Evolutionary conservation across 345 rosid species (phyloP).

Genomic region (Moricandia arvensis): DNA sequence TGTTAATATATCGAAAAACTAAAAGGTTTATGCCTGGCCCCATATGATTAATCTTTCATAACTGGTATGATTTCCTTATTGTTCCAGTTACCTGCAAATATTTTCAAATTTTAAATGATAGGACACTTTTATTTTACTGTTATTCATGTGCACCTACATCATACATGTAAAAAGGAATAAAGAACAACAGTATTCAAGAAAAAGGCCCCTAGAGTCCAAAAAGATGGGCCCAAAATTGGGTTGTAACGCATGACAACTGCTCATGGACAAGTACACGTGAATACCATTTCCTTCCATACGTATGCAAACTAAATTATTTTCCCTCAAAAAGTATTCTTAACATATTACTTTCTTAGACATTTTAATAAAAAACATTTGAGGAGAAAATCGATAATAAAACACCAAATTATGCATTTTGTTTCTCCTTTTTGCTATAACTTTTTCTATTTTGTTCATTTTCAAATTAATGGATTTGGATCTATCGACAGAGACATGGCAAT

Average conservation of each 20-base stretch:
- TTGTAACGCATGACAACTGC: conserved; percentile 34
- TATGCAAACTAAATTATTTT: conserved; percentile 10
- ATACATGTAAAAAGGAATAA: not conserved
- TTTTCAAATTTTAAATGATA: not conserved
- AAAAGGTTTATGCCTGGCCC: too few relatives aligned
- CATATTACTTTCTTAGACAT: not conserved
- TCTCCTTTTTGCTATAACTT: not conserved
- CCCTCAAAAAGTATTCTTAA: not conserved
- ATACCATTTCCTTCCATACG: conserved; percentile 32
- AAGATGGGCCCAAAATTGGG: conserved; percentile 24
- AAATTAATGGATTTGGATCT: conserved; percentile 2
- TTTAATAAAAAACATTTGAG: not conserved
- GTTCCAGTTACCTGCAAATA: not conserved
- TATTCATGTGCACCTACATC: not conserved
- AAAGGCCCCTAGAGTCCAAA: conserved; percentile 21
- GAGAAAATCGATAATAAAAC: not conserved
- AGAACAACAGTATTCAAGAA: not conserved
- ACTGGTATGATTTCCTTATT: not conserved
- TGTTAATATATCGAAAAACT: too few relatives aligned
- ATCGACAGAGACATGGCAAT: conserved; percentile 11
- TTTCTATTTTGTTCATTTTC: not conserved
- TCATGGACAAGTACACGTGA: conserved; percentile 37
- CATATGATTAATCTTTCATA: too few relatives aligned
- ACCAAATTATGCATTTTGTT: not conserved
- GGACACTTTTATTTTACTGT: not conserved